phyloP scores from a whole-genome alignment of 257 asterid genomes.

The Solanum tarijense region DNA sequence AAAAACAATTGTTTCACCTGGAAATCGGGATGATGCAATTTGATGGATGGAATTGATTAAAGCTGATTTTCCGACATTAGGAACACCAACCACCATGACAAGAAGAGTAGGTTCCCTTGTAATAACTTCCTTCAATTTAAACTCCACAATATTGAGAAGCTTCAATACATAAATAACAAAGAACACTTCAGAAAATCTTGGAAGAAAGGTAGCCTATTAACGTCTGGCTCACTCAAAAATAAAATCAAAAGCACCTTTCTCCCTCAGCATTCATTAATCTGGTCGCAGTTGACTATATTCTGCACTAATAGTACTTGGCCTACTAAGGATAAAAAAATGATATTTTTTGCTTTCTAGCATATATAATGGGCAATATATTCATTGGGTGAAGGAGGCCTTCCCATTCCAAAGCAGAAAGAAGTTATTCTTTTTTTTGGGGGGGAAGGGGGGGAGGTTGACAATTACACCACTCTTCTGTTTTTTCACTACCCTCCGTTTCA shows the following conservation, averaged over 20 bases:
- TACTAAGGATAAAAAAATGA: neutral
- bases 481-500: neutral
- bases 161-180: slow-evolving; percentile 12
- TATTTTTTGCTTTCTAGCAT: neutral
- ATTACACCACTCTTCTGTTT: neutral
- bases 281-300: neutral
- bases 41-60: slow-evolving; percentile 76
- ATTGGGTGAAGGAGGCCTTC: neutral
- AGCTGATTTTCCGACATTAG: slow-evolving; percentile 94
- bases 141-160: slow-evolving; percentile 92
- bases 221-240: neutral
- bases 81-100: slow-evolving; percentile 94
- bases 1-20: slow-evolving; percentile 35
- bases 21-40: slow-evolving; percentile 75
- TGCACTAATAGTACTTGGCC: neutral
- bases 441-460: neutral
- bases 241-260: neutral
- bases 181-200: slow-evolving; percentile 13
- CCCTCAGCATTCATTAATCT: neutral
- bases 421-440: neutral
- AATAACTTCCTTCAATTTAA: slow-evolving; percentile 69
- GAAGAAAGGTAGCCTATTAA: neutral
- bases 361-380: neutral
- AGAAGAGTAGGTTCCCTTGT: slow-evolving; percentile 80
- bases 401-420: neutral